Percentiles rank a stretch among this genome's conserved stretches.
Evolutionary conservation across 192 early-diverging fungal species (phyloP).

Genomic region (Dispira simplex): DNA sequence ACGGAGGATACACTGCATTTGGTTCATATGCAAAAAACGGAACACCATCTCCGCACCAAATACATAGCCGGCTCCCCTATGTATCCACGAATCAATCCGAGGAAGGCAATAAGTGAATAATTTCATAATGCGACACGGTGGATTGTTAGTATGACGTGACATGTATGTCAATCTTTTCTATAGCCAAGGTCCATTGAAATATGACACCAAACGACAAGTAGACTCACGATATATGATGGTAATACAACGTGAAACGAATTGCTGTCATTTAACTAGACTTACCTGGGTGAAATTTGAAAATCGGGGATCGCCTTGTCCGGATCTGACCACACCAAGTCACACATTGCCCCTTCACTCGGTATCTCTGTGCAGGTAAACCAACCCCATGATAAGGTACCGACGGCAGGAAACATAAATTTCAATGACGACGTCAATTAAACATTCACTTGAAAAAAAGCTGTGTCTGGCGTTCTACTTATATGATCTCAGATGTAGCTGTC

Average conservation of each 20-base stretch:
- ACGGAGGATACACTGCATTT: conserved; percentile 62
- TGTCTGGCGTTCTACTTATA: neutral
- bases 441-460: conserved; percentile 2
- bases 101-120: neutral
- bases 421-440: neutral
- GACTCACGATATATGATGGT: neutral
- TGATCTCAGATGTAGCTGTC: neutral
- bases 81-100: neutral
- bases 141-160: no score
- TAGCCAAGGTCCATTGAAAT: conserved; percentile 1
- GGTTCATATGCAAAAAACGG: conserved; percentile 63
- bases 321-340: conserved; percentile 88
- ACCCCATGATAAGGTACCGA: no score
- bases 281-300: conserved; percentile 67
- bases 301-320: conserved; percentile 59
- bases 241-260: neutral
- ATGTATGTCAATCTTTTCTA: neutral
- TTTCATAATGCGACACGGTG: neutral
- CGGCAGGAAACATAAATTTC: neutral
- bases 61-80: conserved; percentile 73
- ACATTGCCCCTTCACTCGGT: conserved; percentile 91
- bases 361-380: conserved; percentile 38
- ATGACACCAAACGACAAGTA: neutral
- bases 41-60: conserved; percentile 68
- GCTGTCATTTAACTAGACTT: neutral